Base-by-base conservation (phyloP, 148 eudicot species). In the Salicornia ramosissima region DNA sequence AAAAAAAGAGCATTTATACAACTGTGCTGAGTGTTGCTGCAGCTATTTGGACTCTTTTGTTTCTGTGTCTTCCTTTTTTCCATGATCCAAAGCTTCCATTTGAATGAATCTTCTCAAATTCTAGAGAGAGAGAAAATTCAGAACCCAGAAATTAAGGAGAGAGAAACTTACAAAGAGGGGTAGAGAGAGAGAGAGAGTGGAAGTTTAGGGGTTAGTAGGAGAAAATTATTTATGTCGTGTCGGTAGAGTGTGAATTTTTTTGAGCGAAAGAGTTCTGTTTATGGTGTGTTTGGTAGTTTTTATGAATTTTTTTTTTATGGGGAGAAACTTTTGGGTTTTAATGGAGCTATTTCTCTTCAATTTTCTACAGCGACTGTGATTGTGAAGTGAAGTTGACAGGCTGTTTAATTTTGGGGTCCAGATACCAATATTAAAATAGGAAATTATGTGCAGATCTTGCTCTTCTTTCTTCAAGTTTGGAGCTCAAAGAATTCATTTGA, bases 31-130 rank as follows among this genome's bases (percentile, higher is more conserved):
- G 64, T 43, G 30, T 33, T 43, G 68, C 57, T 21, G 74, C 69
- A 50, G 40, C 47, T 26, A 47, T 61, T 77, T 67, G 76, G 73
- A 77, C 69, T 60, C 29, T 61, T 30, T 69, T 67, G 73, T 77
- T 77, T 55, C 59, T 72, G 22, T 62, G 69, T 72, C 64, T 67
- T 68, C 72, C 72, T 34, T 31, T 28, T 71, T 77, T 67, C 72
- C 75, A 71, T 77, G 68, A 77, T 71, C 80, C 72, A 67, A 77
- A 77, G 64, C 76, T 71, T 77, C 80, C 76, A 61, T 77, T 68
- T 77, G 71, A 77, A 77, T 77, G 80, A 77, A 77, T 71, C 80
- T 77, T 77, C 75, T 45, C 31, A 72, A 77, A 73, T 72, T 72
- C 64, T 53, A 68, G 80, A 51, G 76, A 72, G 80, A 77, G 80